Evolutionary conservation across 768 basidiomycete species (phyloP), one percentile per base, ranked within the genome.

Genomic region (Termitomyces sp.): DNA sequence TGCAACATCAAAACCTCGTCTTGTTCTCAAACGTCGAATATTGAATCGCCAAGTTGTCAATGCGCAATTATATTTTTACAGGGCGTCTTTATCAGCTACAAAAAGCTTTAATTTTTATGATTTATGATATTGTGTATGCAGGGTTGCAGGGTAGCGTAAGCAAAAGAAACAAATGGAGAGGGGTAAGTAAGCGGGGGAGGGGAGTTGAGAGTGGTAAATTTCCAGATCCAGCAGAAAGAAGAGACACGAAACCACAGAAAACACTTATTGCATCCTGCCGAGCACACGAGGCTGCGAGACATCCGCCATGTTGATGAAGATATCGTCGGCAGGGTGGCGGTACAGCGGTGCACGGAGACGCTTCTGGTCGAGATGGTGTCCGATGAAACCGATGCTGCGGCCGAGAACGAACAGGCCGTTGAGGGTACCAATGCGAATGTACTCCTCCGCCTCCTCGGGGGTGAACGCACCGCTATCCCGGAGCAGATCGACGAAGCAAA

Each of bases 361-460:
- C 82, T 94, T 95, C 82, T 98, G 96, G 78, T 98, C 96, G 50
- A 94, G 85, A 70, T 92, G 92, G 77, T 92, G 93, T 41, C 94
- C 94, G 66, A 96, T 94, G 84, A 98, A 97, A 63, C 95, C 96
- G 71, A 97, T 97, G 72, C 90, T 93, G 63, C 96, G 92, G 48
- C 96, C 96, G 55, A 98, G 87, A 47, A 99, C 96, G 76, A 98
- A 98, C 58, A 99, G 80, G 57, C 95, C 96, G 70, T 98, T 98
- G 57, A 99, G 83, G 3, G 91, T 90, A 54, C 94, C 94, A 61
- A 94, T 94, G 83, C 92, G 94, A 79, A 93, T 93, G 80, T 98
- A 98, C 74, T 98, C 96, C 55, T 94, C 89, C 6, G 94, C 95
- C 74, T 98, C 96, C 58, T 98, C 95, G 11, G 88, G 81, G 1